phyloP scores from a whole-genome alignment of 2,329 filamentous ascomycete species.

The Penicillium vulpinum region DNA sequence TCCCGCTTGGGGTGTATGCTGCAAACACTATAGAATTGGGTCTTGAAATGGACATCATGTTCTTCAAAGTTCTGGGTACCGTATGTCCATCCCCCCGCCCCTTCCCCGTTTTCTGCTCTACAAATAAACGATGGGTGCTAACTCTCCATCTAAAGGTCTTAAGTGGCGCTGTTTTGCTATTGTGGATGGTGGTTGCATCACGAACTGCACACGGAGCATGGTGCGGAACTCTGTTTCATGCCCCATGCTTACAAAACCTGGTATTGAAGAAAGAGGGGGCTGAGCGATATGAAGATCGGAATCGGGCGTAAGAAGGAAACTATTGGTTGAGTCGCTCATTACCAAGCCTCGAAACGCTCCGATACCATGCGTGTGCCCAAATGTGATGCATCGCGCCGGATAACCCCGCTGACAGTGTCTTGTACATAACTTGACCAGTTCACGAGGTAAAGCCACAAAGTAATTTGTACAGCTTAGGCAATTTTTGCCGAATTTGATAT shows the following conservation, averaged over 20 bases:
- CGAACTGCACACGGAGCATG: constrained; percentile 48
- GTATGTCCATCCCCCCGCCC: constrained; percentile 11
- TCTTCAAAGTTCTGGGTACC: constrained; percentile 57
- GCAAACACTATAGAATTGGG: constrained; percentile 43
- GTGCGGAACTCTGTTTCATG: constrained; percentile 50
- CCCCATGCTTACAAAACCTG: constrained; percentile 50
- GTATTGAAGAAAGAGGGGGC: constrained; percentile 22
- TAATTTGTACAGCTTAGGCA: constrained; percentile 3
- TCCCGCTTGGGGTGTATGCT: constrained; percentile 55
- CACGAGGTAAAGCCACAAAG: neutral
- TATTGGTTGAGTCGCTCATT: neutral
- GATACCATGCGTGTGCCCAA: neutral
- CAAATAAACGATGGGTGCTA: neutral
- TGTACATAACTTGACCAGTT: neutral
- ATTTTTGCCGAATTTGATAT: constrained; percentile 11
- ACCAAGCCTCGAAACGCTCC: neutral
- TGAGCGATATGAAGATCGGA: constrained; percentile 2
- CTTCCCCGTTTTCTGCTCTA: neutral
- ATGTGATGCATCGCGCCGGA: neutral
- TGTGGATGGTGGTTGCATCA: constrained; percentile 53
- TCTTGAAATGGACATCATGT: constrained; percentile 50
- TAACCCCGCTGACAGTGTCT: neutral
- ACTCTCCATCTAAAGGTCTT: constrained; percentile 39
- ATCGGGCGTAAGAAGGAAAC: constrained; percentile 8
- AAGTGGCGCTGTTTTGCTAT: constrained; percentile 47